phyloP scores from a whole-genome alignment of 1,139 yeast genomes.

The Nakaseomyces kungkrabaensis region DNA sequence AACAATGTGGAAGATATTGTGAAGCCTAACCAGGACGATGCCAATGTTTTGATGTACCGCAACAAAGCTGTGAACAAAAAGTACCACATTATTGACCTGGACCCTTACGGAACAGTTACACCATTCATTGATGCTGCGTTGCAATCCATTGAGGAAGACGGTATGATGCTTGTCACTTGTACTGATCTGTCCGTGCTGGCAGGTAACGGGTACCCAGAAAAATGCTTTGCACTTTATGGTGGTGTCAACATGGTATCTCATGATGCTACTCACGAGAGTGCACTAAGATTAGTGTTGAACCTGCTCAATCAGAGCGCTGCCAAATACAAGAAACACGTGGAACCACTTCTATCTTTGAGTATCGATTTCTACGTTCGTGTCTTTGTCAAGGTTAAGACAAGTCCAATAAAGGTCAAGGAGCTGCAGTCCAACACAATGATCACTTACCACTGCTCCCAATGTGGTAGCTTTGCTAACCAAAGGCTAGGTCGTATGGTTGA shows the following conservation, averaged over 20 bases:
- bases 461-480: slow-evolving; percentile 65
- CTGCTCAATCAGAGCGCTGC: slow-evolving; percentile 79
- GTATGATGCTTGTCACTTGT: slow-evolving; percentile 80
- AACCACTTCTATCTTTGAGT: slow-evolving; percentile 73
- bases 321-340: slow-evolving; percentile 74
- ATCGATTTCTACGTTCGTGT: slow-evolving; percentile 89
- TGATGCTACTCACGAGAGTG: slow-evolving; percentile 89
- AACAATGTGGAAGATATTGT: slow-evolving; percentile 51
- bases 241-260: slow-evolving; percentile 70
- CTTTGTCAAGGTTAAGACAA: slow-evolving; percentile 62
- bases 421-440: slow-evolving; percentile 66
- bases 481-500: slow-evolving; percentile 56
- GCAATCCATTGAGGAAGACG: slow-evolving; percentile 71
- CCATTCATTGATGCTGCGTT: slow-evolving; percentile 90
- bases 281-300: slow-evolving; percentile 70
- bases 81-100: slow-evolving; percentile 83
- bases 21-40: slow-evolving; percentile 71
- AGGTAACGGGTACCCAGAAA: slow-evolving; percentile 93
- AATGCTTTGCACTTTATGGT: slow-evolving; percentile 92
- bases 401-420: slow-evolving; percentile 74
- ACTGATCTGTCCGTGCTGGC: slow-evolving; percentile 95
- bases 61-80: slow-evolving; percentile 34
- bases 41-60: slow-evolving; percentile 67
- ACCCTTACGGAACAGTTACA: slow-evolving; percentile 95
- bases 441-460: slow-evolving; percentile 78